These are phyloP conservation scores for Nicotiana obtusifolia DNA, from an alignment of 257 asterid species.

Conservation along the genomic window DNA sequence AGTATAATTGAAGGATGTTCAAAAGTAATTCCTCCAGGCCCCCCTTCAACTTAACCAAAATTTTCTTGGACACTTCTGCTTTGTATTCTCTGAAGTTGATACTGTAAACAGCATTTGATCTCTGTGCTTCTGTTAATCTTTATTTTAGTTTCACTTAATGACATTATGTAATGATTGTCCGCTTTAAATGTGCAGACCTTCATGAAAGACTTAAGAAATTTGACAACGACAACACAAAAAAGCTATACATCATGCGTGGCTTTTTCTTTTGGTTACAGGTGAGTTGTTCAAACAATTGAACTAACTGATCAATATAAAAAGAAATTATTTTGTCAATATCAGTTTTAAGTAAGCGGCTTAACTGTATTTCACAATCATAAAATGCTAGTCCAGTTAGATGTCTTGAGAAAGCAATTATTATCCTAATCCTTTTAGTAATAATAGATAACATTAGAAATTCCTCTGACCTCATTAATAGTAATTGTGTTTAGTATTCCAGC, in stretches of 20 bases:
- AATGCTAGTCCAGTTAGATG: background rate
- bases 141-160: background rate
- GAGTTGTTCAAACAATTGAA: background rate
- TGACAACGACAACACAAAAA: background rate
- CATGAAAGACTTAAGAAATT: conserved; percentile 1
- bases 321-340: background rate
- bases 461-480: background rate
- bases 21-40: background rate
- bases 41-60: background rate
- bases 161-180: background rate
- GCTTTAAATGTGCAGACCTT: conserved; percentile 6
- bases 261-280: conserved; percentile 14
- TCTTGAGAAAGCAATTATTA: background rate
- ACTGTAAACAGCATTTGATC: background rate
- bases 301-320: background rate
- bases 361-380: background rate
- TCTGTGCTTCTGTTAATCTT: background rate
- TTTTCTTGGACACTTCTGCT: background rate
- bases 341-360: background rate
- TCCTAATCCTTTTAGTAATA: background rate
- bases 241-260: background rate
- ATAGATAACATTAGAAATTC: background rate
- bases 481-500: background rate
- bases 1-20: background rate
- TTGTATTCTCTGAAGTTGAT: background rate